A percentile compares a stretch with the other conserved stretches of the same genome.
These are phyloP conservation scores for Aureobasidium sp. DNA, from an alignment of 2,329 filamentous ascomycete species.

Conservation along the genomic window DNA sequence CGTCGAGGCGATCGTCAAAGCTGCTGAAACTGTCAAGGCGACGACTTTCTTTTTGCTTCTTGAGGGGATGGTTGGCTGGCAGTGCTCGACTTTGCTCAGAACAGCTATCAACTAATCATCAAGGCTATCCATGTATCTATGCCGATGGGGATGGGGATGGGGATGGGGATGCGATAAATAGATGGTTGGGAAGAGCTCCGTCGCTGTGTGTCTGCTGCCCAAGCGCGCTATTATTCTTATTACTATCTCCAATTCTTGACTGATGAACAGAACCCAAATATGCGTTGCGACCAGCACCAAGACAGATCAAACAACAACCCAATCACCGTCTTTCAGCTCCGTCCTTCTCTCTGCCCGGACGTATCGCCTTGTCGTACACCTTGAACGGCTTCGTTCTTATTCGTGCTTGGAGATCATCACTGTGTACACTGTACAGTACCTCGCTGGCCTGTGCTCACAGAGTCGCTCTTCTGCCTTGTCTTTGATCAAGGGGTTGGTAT, in stretches of 20 bases:
- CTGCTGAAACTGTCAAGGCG: too few relatives aligned
- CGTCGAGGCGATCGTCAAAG: not conserved
- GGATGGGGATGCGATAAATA: slow-evolving; percentile 1
- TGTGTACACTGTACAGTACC: not conserved
- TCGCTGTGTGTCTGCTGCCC: not conserved
- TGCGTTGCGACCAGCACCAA: too few relatives aligned
- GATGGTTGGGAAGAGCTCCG: not conserved
- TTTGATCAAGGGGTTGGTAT: slow-evolving; percentile 3
- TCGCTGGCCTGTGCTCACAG: slow-evolving; percentile 8
- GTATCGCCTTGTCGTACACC: not conserved
- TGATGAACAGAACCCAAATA: not conserved
- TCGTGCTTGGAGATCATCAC: not conserved
- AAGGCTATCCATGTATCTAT: not conserved
- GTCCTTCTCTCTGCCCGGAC: not conserved
- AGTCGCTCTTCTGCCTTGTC: not conserved
- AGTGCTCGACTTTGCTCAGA: not conserved
- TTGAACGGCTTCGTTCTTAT: not conserved
- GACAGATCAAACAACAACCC: too few relatives aligned
- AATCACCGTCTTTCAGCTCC: too few relatives aligned
- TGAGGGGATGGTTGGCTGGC: not conserved
- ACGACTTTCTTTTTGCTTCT: not conserved
- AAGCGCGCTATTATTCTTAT: not conserved
- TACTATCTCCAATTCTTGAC: not conserved
- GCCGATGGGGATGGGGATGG: too few relatives aligned
- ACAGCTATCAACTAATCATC: not conserved